phyloP scores from a whole-genome alignment of 352 stramenopile genomes.

The Pythium catenulatum region DNA sequence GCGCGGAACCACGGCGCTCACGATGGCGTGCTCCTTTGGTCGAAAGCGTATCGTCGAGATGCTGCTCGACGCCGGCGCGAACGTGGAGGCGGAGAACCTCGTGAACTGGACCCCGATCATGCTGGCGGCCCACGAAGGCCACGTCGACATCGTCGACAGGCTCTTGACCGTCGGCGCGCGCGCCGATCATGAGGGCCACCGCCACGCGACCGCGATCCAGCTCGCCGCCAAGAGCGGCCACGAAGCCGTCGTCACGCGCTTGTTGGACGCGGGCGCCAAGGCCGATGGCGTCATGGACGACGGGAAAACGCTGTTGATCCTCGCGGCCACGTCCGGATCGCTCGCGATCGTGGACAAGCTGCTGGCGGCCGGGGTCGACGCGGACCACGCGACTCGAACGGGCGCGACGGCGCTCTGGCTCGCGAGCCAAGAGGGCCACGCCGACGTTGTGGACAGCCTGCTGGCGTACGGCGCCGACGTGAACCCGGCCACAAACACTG shows the following conservation, averaged over 20 bases:
- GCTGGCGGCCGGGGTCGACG: not conserved
- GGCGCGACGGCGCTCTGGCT: not conserved
- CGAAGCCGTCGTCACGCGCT: not conserved
- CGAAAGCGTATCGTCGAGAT: not conserved
- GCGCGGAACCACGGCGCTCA: not conserved
- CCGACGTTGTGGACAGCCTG: not conserved
- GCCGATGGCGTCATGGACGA: not conserved
- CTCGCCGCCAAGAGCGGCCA: not conserved
- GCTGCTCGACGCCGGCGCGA: not conserved
- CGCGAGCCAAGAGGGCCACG: not conserved
- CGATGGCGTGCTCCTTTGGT: not conserved
- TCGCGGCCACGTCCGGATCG: not conserved
- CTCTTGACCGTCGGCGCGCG: not conserved
- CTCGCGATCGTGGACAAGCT: conserved; percentile 3
- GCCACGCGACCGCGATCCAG: not conserved
- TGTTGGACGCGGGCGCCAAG: not conserved
- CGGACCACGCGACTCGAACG: not conserved
- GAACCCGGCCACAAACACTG: not conserved
- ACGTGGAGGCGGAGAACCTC: not conserved
- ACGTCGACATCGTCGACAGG: not conserved
- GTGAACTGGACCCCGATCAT: not conserved
- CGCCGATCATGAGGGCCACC: not conserved
- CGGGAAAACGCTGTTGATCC: not conserved
- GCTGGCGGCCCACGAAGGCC: not conserved
- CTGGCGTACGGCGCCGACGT: not conserved